Evolutionary conservation across 2,329 filamentous ascomycete species (phyloP).

Genomic region (Sarocladiaceae sp.): DNA sequence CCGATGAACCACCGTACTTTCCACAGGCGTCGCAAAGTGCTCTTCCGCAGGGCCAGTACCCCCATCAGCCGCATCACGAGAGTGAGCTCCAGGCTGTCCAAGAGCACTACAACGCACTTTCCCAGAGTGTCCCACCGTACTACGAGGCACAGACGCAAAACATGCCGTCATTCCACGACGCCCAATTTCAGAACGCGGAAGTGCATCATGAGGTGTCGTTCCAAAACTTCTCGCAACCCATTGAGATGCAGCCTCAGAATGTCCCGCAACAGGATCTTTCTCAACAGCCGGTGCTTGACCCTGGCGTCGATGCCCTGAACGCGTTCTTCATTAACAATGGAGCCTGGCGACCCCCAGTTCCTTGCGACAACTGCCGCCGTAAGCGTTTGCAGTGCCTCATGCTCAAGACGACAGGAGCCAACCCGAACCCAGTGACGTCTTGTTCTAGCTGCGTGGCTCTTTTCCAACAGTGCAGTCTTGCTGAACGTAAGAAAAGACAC

Average conservation of each 20-base stretch:
- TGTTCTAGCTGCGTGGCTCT: constrained; percentile 46
- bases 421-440: constrained; percentile 40
- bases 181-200: too few relatives aligned
- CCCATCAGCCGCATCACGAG: background rate
- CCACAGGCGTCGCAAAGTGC: too few relatives aligned
- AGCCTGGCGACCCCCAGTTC: constrained; percentile 32
- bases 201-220: too few relatives aligned
- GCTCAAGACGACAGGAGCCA: constrained; percentile 37
- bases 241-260: background rate
- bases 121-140: too few relatives aligned
- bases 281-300: too few relatives aligned
- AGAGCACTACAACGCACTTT: too few relatives aligned
- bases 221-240: too few relatives aligned
- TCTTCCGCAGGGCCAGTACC: too few relatives aligned
- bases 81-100: too few relatives aligned
- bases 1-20: background rate
- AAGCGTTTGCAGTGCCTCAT: constrained; percentile 42
- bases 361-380: constrained; percentile 37
- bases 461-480: constrained; percentile 43
- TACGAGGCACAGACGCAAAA: too few relatives aligned
- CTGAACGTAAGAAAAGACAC: constrained; percentile 36
- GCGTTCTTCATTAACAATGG: constrained; percentile 24
- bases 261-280: background rate
- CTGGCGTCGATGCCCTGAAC: constrained; percentile 3
- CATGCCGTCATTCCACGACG: too few relatives aligned